These are phyloP conservation scores for Hypoxylon sp. DNA, from an alignment of 2,329 filamentous ascomycete species.

Conservation along the genomic window DNA sequence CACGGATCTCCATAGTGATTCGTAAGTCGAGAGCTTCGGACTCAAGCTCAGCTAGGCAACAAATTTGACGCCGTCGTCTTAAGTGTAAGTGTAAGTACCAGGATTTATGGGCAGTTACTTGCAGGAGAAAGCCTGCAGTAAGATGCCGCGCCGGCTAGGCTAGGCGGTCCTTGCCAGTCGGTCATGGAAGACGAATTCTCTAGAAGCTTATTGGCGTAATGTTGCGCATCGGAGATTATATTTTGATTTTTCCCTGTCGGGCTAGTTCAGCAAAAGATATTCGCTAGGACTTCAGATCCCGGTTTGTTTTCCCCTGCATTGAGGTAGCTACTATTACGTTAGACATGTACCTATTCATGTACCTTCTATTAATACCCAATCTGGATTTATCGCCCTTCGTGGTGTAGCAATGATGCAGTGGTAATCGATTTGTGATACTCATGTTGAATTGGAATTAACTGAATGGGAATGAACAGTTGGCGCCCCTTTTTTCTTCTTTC, in stretches of 20 bases:
- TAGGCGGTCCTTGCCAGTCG: conserved; percentile 24
- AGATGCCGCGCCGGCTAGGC: conserved; percentile 15
- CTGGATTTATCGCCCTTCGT: background rate
- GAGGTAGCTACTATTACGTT: too few species aligned
- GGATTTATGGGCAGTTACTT: conserved; percentile 10
- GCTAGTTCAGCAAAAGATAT: conserved; percentile 18
- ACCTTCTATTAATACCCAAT: conserved; percentile 21
- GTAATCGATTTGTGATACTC: background rate
- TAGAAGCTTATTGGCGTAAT: conserved; percentile 39
- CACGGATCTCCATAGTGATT: conserved; percentile 1
- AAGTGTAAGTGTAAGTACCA: conserved; percentile 16
- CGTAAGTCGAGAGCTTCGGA: conserved; percentile 1
- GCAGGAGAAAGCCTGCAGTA: conserved; percentile 6
- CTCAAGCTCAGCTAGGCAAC: conserved; percentile 2
- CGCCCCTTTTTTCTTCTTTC: background rate
- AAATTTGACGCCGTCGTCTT: conserved; percentile 12
- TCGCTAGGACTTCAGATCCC: conserved; percentile 20
- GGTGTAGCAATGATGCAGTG: background rate
- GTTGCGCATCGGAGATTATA: conserved; percentile 39
- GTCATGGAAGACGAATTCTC: conserved; percentile 19
- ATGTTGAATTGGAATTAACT: background rate
- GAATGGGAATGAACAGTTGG: conserved; percentile 4
- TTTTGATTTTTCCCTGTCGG: conserved; percentile 28
- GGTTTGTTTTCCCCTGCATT: conserved; percentile 13
- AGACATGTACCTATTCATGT: conserved; percentile 12